phyloP scores from a whole-genome alignment of 768 basidiomycete species.

The Vishniacozyma victoriae region DNA sequence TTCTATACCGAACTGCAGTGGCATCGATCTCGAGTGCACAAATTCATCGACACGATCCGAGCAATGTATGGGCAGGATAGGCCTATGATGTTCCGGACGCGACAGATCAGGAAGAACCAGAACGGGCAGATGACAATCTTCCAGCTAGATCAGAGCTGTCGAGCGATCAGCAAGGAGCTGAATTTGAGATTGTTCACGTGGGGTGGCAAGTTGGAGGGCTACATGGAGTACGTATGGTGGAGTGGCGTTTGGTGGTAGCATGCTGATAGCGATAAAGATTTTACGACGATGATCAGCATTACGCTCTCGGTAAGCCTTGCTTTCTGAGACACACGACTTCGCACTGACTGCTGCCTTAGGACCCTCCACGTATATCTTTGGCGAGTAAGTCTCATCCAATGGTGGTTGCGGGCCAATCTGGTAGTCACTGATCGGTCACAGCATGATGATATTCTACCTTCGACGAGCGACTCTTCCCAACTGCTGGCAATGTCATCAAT shows the following conservation, averaged over 20 bases:
- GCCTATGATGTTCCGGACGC: conserved; percentile 19
- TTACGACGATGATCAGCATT: conserved; percentile 27
- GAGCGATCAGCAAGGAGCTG: conserved; percentile 16
- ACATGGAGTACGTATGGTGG: neutral
- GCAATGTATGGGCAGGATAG: conserved; percentile 7
- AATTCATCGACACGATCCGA: conserved; percentile 10
- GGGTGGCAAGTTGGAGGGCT: conserved; percentile 2
- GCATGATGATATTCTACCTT: conserved; percentile 24
- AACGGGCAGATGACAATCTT: conserved; percentile 16
- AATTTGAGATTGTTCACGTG: conserved; percentile 9
- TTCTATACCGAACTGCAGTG: conserved; percentile 16
- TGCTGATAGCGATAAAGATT: conserved; percentile 3
- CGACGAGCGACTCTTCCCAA: conserved; percentile 11
- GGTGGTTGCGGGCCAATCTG: neutral
- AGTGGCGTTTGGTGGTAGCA: neutral
- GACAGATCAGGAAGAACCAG: conserved; percentile 14
- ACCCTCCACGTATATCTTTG: conserved; percentile 22
- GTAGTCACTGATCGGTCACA: neutral
- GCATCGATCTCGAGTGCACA: conserved; percentile 14
- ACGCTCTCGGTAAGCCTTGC: conserved; percentile 1
- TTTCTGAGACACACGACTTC: too few species aligned
- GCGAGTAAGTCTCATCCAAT: conserved; percentile 11
- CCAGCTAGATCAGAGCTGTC: conserved; percentile 21
- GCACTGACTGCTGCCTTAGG: neutral
- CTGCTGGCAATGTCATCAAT: conserved; percentile 21